A percentile compares a stretch with the other conserved stretches of the same genome.
phyloP scores from a whole-genome alignment of 495 filamentous ascomycete species.

The Aspergillus wentii region DNA sequence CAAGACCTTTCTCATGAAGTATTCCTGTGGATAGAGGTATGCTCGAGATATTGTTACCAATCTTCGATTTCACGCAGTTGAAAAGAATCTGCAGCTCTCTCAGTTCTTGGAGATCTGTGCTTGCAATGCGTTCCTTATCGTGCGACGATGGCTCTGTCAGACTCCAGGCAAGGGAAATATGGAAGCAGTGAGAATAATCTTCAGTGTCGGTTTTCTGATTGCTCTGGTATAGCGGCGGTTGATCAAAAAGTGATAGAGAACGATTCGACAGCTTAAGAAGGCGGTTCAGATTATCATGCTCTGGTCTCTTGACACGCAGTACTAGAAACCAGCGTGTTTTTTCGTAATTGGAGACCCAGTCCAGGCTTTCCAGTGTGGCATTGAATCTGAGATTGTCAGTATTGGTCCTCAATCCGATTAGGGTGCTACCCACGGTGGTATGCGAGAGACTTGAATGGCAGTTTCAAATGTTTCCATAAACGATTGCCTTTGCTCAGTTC shows the following conservation, averaged over 20 bases:
- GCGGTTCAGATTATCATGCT: conserved; percentile 52
- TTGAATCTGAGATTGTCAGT: conserved; percentile 42
- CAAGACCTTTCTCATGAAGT: conserved; percentile 2
- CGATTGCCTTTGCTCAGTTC: conserved; percentile 55
- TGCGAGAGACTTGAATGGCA: conserved; percentile 31
- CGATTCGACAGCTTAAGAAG: conserved; percentile 64
- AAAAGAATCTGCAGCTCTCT: conserved; percentile 22
- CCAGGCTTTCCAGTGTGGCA: conserved; percentile 37
- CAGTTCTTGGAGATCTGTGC: conserved; percentile 23
- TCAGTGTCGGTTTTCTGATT: neutral
- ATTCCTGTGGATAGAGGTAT: conserved; percentile 32
- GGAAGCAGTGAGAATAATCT: conserved; percentile 56
- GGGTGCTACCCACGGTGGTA: conserved; percentile 38
- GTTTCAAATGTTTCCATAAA: conserved; percentile 48
- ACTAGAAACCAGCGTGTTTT: conserved; percentile 85
- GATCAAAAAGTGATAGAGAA: conserved; percentile 51
- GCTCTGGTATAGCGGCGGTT: conserved; percentile 65
- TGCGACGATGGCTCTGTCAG: conserved; percentile 30
- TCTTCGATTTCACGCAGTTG: conserved; percentile 61
- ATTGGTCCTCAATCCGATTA: neutral
- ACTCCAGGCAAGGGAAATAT: conserved; percentile 79
- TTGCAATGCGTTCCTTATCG: conserved; percentile 23
- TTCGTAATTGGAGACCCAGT: conserved; percentile 72
- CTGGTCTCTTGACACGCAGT: conserved; percentile 47
- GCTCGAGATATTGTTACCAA: conserved; percentile 66